Conservation (phyloP, 2,329 filamentous ascomycete genomes). For the Sporothrix euskadiensis region DNA sequence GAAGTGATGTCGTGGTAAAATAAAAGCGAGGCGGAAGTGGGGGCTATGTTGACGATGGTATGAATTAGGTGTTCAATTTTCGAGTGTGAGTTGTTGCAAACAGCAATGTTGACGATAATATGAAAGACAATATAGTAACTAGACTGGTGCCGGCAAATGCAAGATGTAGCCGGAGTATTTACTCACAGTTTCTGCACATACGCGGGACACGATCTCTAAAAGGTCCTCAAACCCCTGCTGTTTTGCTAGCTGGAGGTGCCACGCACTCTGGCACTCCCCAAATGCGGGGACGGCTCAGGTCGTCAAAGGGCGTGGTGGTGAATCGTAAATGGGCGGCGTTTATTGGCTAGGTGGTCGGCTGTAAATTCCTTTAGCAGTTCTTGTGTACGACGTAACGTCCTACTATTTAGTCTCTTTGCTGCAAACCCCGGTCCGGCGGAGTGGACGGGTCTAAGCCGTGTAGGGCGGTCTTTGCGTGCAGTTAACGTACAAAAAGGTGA, state of each 20-base stretch:
- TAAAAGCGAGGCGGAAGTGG: background rate
- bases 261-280: background rate
- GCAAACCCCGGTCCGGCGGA: slow-evolving; percentile 5
- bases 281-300: slow-evolving; percentile 4
- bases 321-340: background rate
- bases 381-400: no score
- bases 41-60: background rate
- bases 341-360: background rate
- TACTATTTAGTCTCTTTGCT: background rate
- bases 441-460: background rate
- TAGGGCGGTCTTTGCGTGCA: background rate
- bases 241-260: background rate
- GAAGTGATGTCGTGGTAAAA: background rate
- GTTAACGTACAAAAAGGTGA: background rate
- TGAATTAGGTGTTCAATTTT: background rate
- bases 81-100: background rate
- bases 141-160: background rate
- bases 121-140: background rate
- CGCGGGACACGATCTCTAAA: no score
- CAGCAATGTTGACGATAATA: background rate
- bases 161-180: background rate
- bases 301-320: slow-evolving; percentile 15
- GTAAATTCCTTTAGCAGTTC: background rate
- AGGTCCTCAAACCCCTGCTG: background rate
- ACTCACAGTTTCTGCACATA: background rate